Evolutionary conservation across 768 basidiomycete species (phyloP), one percentile per base, ranked within the genome.

Genomic region (Auricularia heimuer): DNA sequence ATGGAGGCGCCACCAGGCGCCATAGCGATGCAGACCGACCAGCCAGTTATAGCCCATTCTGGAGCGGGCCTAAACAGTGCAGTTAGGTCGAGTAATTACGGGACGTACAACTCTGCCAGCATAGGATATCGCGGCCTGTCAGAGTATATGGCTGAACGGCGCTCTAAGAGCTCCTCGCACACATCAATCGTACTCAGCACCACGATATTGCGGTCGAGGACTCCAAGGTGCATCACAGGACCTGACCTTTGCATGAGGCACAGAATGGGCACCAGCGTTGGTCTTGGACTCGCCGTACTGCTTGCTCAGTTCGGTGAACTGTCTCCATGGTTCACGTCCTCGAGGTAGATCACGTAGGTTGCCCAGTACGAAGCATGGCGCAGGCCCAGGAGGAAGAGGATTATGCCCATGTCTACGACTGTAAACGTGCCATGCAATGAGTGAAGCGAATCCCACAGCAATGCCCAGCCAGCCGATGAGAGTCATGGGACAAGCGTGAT

Each of bases 81-180:
- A 8, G 21, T 6, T 8, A 3, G 1, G 2, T 6, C 10, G 18
- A 51, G 6, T 10, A 16, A 4, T 11, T 10, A 45, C 11, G 11
- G 18, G 14, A 18, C 47, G 16, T 21, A 51, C 47, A 51, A 6
- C 21, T 68, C 65, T 29, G 45, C 34, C 4, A 64, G 4, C 65
- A 68, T 68, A 21, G 62, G 62, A 6, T 45, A 56, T 16, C 65
- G 64, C 44, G 71, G 67, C 36, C 76, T 61, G 44, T 70, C 71
- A 2, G 74, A 74, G 51, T 76, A 75, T 34, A 74, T 73, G 8
- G 67, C 63, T 11, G 70, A 67, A n/a, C 72, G 66, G 62, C 69
- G 67, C n/a, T 76, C 75, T 3, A 75, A 68, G 7, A 76, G 68
- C 29, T 76, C 75, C 16, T 65, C 61, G 0, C 71, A 73, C 24